Evolutionary conservation across 1,284 basidiomycete genomes (phyloP).

Genomic region (Chalciporus sp.): DNA sequence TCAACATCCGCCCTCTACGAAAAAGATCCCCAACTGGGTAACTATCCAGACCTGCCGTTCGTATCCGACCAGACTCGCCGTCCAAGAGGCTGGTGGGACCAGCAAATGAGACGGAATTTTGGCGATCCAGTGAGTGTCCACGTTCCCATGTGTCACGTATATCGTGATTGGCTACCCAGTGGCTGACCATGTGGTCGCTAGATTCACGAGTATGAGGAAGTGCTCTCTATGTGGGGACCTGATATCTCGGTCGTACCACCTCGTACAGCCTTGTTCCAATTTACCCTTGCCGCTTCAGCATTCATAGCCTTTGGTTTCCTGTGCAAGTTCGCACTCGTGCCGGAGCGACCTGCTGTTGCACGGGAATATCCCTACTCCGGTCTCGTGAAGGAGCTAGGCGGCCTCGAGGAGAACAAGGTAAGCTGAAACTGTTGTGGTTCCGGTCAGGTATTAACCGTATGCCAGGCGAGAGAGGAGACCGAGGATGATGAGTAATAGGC

Average conservation of each 20-base stretch:
- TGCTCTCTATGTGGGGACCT: slow-evolving; percentile 87
- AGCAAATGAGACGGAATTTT: slow-evolving; percentile 81
- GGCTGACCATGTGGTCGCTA: slow-evolving; percentile 36
- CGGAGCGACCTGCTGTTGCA: slow-evolving; percentile 62
- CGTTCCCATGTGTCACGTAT: slow-evolving; percentile 2
- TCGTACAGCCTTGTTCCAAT: slow-evolving; percentile 60
- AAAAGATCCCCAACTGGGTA: slow-evolving; percentile 66
- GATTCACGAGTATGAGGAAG: slow-evolving; percentile 85
- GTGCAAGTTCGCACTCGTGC: slow-evolving; percentile 53
- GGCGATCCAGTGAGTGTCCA: slow-evolving; percentile 71
- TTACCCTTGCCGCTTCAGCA: slow-evolving; percentile 58
- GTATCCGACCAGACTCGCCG: slow-evolving; percentile 69
- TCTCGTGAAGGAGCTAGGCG: slow-evolving; percentile 72
- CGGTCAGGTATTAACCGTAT: slow-evolving; percentile 6
- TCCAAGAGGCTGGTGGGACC: slow-evolving; percentile 81
- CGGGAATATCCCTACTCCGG: slow-evolving; percentile 76
- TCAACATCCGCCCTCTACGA: slow-evolving; percentile 36
- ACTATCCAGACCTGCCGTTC: slow-evolving; percentile 78
- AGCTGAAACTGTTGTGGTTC: background rate
- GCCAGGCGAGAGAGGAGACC: slow-evolving; percentile 34
- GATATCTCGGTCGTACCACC: slow-evolving; percentile 67
- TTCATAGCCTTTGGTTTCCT: slow-evolving; percentile 62
- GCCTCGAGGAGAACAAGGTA: slow-evolving; percentile 75
- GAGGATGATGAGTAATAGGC: slow-evolving; percentile 25
- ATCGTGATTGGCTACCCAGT: background rate